Conservation (phyloP, 176 grass and related monocot genomes). For the Poa annua region DNA sequence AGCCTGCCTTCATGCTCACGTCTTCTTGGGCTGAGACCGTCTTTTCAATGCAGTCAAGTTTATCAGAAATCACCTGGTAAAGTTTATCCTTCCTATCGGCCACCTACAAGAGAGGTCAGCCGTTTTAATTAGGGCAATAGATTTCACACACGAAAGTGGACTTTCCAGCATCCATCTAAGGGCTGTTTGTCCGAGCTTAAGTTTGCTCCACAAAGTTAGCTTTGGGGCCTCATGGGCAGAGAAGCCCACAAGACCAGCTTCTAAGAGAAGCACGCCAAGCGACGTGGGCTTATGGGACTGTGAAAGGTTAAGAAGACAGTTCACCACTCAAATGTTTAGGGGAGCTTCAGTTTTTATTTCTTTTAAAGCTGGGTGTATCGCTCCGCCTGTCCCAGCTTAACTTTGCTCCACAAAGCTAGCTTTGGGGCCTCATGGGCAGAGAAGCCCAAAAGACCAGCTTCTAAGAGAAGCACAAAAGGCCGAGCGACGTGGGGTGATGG, state of each 20-base stretch:
- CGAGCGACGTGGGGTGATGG: background rate
- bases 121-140: constrained; percentile 25
- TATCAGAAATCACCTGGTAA: constrained; percentile 60
- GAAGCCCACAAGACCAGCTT: background rate
- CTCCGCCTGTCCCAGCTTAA: background rate
- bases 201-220: constrained; percentile 13
- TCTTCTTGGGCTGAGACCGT: constrained; percentile 58
- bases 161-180: background rate
- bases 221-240: constrained; percentile 9
- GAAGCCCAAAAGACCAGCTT: constrained; percentile 7
- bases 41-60: constrained; percentile 68
- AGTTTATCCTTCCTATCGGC: constrained; percentile 53
- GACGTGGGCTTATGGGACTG: background rate
- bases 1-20: constrained; percentile 60
- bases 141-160: constrained; percentile 38
- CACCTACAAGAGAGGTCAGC: constrained; percentile 61
- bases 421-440: constrained; percentile 14
- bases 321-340: background rate
- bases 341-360: background rate
- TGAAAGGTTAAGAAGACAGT: constrained; percentile 20
- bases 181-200: background rate
- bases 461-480: background rate
- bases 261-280: background rate
- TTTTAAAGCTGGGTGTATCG: background rate
- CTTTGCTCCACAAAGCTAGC: constrained; percentile 16